Evolutionary conservation across 2,329 filamentous ascomycete genomes (phyloP).

Genomic region (Paraphaeosphaeria minitans): DNA sequence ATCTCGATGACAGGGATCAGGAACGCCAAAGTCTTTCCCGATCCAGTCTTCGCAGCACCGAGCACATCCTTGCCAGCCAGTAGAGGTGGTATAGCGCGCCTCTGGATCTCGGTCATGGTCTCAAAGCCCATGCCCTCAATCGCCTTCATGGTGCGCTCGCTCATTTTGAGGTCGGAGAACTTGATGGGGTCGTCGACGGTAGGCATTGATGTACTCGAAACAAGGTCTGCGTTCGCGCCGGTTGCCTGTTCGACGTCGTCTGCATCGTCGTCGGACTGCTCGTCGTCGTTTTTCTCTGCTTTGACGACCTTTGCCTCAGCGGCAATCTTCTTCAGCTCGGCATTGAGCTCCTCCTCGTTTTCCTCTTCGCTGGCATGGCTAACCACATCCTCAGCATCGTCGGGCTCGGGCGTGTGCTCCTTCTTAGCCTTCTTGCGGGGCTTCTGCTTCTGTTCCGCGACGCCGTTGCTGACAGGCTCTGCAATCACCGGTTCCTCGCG

Average conservation of each 20-base stretch:
- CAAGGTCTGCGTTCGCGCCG: conserved; percentile 53
- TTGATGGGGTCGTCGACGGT: conserved; percentile 68
- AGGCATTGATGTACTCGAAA: conserved; percentile 63
- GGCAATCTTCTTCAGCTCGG: conserved; percentile 40
- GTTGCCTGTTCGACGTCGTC: conserved; percentile 34
- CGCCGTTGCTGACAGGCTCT: conserved; percentile 40
- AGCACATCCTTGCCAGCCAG: conserved; percentile 90
- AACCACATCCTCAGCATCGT: conserved; percentile 27
- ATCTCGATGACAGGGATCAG: conserved; percentile 94
- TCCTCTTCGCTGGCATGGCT: conserved; percentile 38
- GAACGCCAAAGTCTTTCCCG: conserved; percentile 94
- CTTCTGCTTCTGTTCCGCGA: conserved; percentile 38
- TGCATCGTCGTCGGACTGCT: conserved; percentile 34
- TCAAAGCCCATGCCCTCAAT: conserved; percentile 92
- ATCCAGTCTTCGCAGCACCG: conserved; percentile 93
- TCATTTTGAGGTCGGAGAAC: conserved; percentile 83
- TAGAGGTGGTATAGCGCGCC: conserved; percentile 82
- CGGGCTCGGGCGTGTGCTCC: conserved; percentile 40
- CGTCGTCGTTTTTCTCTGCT: conserved; percentile 34
- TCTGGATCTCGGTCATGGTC: conserved; percentile 95
- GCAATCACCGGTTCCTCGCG: conserved; percentile 32
- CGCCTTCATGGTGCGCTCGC: conserved; percentile 85
- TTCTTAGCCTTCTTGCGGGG: conserved; percentile 50
- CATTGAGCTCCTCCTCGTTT: conserved; percentile 42
- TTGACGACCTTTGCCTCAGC: conserved; percentile 33